Conservation (phyloP, 257 asterid genomes). For the Solanum piurae region DNA sequence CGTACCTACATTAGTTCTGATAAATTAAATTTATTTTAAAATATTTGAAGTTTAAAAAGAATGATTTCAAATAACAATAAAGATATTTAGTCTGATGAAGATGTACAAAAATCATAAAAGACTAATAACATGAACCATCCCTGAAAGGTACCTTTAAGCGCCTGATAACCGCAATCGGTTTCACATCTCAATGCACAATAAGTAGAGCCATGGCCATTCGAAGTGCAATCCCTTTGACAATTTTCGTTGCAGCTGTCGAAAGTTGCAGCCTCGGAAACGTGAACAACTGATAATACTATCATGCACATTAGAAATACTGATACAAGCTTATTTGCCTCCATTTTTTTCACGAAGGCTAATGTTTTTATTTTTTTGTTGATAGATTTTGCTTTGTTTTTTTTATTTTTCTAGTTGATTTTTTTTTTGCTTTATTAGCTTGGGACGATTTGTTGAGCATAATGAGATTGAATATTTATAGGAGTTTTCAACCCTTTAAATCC, state of each 20-base stretch:
- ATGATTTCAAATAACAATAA: no score
- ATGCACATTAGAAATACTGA: slow-evolving; percentile 5
- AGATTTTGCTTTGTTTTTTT: neutral
- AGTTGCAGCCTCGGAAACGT: neutral
- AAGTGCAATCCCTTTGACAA: neutral
- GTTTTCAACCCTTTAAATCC: neutral
- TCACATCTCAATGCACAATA: slow-evolving; percentile 7
- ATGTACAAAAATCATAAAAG: no score
- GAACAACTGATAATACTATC: neutral
- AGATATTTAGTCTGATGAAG: no score
- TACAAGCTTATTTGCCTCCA: neutral
- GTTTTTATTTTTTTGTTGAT: neutral
- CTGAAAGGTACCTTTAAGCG: neutral
- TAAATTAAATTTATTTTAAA: neutral
- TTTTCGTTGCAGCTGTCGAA: neutral
- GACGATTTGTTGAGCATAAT: neutral
- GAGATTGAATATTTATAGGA: neutral
- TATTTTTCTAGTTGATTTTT: neutral
- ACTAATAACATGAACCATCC: neutral
- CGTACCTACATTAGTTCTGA: neutral
- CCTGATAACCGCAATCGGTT: neutral
- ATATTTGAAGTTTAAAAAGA: neutral
- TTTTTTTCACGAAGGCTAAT: neutral
- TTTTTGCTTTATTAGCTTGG: neutral
- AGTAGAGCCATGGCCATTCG: neutral